Conservation (phyloP, 768 basidiomycete genomes). For the Amylocystis lapponica region DNA sequence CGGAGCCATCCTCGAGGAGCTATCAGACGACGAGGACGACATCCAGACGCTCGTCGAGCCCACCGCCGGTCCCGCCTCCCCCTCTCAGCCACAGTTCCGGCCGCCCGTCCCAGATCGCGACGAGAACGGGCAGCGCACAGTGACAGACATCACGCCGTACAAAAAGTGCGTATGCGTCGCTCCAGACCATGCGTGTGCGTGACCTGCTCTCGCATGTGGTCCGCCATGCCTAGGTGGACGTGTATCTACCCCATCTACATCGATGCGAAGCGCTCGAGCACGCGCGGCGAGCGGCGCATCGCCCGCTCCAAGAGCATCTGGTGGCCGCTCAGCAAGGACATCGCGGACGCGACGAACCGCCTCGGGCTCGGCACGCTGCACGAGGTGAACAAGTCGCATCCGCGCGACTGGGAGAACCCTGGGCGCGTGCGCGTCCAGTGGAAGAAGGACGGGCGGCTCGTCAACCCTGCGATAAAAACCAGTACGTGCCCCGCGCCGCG, state of each 20-base stretch:
- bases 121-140: constrained; percentile 29
- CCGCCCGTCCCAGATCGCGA: constrained; percentile 9
- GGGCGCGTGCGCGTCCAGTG: constrained; percentile 91
- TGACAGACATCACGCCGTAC: constrained; percentile 77
- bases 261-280: constrained; percentile 89
- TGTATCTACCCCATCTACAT: constrained; percentile 96
- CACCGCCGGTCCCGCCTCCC: constrained; percentile 51
- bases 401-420: constrained; percentile 97
- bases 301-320: constrained; percentile 74
- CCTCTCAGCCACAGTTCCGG: constrained; percentile 29
- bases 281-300: constrained; percentile 78
- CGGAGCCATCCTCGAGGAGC: constrained; percentile 78
- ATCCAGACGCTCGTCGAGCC: constrained; percentile 3
- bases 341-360: constrained; percentile 74
- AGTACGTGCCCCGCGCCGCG: constrained; percentile 43
- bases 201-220: neutral
- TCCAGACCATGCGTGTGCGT: neutral
- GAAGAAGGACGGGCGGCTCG: constrained; percentile 70
- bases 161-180: constrained; percentile 53
- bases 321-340: constrained; percentile 95
- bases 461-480: constrained; percentile 66
- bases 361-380: constrained; percentile 79
- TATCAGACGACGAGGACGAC: constrained; percentile 42
- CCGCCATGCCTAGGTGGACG: constrained; percentile 65
- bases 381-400: constrained; percentile 88